A percentile compares a stretch with the other conserved stretches of the same genome.
Conservation (phyloP, 1,139 yeast species). For the Lodderomyces oxycetoniae region DNA sequence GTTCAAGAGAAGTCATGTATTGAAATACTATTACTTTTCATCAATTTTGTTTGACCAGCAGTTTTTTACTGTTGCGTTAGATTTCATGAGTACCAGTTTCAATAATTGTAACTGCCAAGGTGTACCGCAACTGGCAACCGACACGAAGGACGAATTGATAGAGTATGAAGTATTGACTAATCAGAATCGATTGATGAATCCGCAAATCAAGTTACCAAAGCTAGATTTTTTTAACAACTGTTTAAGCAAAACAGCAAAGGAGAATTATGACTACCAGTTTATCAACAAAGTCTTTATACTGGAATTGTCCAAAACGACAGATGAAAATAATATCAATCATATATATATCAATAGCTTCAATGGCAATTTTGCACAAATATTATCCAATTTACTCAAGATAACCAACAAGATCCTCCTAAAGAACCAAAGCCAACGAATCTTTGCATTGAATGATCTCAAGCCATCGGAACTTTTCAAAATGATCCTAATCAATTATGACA, state of each 20-base stretch:
- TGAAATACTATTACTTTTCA: conserved; percentile 73
- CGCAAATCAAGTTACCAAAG: conserved; percentile 36
- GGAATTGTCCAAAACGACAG: conserved; percentile 25
- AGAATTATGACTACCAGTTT: conserved; percentile 17
- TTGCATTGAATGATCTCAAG: conserved; percentile 51
- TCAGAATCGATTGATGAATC: conserved; percentile 44
- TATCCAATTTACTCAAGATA: conserved; percentile 42
- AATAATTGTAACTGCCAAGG: conserved; percentile 34
- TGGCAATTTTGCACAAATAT: conserved; percentile 38
- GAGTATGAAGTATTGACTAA: conserved; percentile 35
- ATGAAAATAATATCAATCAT: conserved; percentile 25
- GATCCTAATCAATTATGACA: conserved; percentile 49
- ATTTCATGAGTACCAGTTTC: conserved; percentile 38
- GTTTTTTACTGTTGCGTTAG: conserved; percentile 42
- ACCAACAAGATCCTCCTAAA: conserved; percentile 43
- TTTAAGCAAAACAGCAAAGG: conserved; percentile 18
- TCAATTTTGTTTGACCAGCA: conserved; percentile 73
- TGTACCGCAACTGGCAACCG: conserved; percentile 3
- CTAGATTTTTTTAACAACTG: conserved; percentile 46
- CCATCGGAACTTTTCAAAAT: conserved; percentile 49
- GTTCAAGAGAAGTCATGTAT: conserved; percentile 73
- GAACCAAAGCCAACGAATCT: conserved; percentile 48
- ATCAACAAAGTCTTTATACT: conserved; percentile 29
- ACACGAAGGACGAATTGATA: conserved; percentile 22
- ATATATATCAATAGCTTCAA: conserved; percentile 34